A percentile compares a stretch with the other conserved stretches of the same genome.
These are phyloP conservation scores for Marasmius oreades DNA, from an alignment of 1,284 basidiomycete genomes.

Conservation along the genomic window DNA sequence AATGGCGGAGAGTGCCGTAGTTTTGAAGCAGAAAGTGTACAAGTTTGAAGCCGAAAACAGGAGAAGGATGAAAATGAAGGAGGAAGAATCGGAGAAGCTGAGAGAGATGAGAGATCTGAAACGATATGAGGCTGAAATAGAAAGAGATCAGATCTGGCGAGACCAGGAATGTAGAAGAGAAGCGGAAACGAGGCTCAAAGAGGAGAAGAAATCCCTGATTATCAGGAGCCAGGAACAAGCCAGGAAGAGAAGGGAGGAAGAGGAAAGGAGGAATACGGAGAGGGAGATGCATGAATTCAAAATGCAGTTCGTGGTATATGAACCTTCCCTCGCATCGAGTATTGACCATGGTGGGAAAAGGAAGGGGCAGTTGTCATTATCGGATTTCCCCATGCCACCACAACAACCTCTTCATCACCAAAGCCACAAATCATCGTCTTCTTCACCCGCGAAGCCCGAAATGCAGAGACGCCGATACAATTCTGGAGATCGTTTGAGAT, in stretches of 20 bases:
- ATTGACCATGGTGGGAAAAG: not conserved
- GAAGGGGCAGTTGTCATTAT: not conserved
- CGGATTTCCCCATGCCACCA: not conserved
- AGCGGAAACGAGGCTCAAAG: not conserved
- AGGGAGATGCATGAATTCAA: not conserved
- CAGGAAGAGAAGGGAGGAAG: not conserved
- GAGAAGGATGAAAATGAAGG: not conserved
- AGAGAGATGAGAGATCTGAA: not conserved
- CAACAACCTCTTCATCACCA: not conserved
- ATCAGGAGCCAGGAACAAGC: not conserved
- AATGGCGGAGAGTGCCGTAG: slow-evolving; percentile 1
- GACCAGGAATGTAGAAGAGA: not conserved
- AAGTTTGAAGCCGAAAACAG: not conserved
- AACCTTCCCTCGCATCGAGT: not conserved
- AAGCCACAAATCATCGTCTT: not conserved
- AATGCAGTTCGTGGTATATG: not conserved
- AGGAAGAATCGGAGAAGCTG: not conserved
- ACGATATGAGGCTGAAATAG: not conserved
- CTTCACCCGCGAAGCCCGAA: not conserved
- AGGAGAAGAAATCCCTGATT: not conserved
- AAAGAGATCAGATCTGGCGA: not conserved
- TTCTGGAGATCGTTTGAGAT: not conserved
- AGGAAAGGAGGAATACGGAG: not conserved
- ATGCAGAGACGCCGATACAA: not conserved
- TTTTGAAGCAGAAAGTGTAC: not conserved